Evolutionary conservation across 768 basidiomycete species (phyloP).

Genomic region (Leccinum boreale): DNA sequence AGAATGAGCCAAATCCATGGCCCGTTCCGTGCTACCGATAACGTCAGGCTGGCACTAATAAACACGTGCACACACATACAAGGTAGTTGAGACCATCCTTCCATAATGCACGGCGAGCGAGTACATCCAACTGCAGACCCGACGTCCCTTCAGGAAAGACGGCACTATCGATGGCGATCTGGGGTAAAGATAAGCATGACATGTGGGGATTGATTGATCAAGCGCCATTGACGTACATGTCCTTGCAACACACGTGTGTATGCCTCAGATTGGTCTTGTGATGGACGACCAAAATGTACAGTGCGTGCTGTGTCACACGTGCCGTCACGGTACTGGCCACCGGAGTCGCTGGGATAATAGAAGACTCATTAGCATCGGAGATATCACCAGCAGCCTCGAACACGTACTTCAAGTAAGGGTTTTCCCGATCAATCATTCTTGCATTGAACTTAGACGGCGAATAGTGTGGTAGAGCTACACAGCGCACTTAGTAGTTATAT

Average conservation of each 20-base stretch:
- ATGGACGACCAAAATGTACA: conserved; percentile 83
- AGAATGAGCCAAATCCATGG: conserved; percentile 85
- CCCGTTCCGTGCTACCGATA: conserved; percentile 78
- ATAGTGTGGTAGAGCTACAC: conserved; percentile 86
- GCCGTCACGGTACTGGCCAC: conserved; percentile 86
- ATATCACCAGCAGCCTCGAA: conserved; percentile 7
- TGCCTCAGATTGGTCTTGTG: conserved; percentile 82
- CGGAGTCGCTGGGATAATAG: conserved; percentile 69
- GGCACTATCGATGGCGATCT: conserved; percentile 90
- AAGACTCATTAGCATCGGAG: conserved; percentile 12
- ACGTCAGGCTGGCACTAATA: conserved; percentile 14
- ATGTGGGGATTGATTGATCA: conserved; percentile 15
- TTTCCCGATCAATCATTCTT: conserved; percentile 69
- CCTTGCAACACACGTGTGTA: conserved; percentile 96
- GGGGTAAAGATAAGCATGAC: conserved; percentile 20
- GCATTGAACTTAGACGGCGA: conserved; percentile 67
- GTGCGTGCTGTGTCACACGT: conserved; percentile 86
- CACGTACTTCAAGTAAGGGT: conserved; percentile 86
- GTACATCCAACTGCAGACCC: conserved; percentile 78
- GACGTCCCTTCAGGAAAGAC: conserved; percentile 90
- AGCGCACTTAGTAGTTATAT: not conserved
- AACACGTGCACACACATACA: conserved; percentile 39
- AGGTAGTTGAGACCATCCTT: conserved; percentile 80
- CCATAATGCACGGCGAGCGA: conserved; percentile 88
- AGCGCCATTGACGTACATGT: conserved; percentile 60